These are phyloP conservation scores for Fusarium falciforme DNA, from an alignment of 2,329 filamentous ascomycete species.

Conservation along the genomic window DNA sequence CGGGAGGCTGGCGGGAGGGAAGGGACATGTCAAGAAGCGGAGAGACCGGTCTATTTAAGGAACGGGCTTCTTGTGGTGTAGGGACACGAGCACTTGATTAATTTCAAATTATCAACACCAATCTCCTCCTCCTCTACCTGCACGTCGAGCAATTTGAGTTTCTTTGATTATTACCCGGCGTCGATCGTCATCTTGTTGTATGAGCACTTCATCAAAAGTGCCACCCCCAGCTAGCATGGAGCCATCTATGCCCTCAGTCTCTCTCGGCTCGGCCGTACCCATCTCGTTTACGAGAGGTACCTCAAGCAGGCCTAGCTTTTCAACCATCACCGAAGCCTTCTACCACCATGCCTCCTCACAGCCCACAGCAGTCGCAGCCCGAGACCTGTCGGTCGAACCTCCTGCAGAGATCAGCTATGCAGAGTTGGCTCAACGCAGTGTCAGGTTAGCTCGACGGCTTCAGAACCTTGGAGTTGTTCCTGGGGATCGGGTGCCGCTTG, in stretches of 20 bases:
- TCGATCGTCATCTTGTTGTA: conserved; percentile 30
- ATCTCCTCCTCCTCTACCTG: not conserved
- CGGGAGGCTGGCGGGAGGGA: conserved; percentile 24
- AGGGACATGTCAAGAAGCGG: conserved; percentile 4
- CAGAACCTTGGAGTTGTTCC: conserved; percentile 53
- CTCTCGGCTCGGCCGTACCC: conserved; percentile 19
- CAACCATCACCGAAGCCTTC: conserved; percentile 52
- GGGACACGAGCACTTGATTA: conserved; percentile 17
- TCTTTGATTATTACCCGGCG: conserved; percentile 6
- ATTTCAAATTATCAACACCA: conserved; percentile 32
- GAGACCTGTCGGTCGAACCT: conserved; percentile 46
- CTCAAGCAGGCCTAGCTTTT: conserved; percentile 32
- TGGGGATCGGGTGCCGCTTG: conserved; percentile 64
- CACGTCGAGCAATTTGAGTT: conserved; percentile 23
- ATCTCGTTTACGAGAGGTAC: conserved; percentile 37
- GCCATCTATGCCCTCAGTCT: not conserved
- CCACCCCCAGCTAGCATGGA: conserved; percentile 25
- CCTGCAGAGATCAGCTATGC: conserved; percentile 56
- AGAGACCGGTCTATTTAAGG: conserved; percentile 29
- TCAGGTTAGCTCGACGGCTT: conserved; percentile 54
- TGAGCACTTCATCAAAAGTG: conserved; percentile 9
- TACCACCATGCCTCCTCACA: conserved; percentile 50
- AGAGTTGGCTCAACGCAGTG: conserved; percentile 52
- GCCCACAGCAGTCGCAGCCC: conserved; percentile 53
- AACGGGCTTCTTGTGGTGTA: conserved; percentile 24